Percentiles rank a stretch among this genome's conserved stretches.
phyloP scores from a whole-genome alignment of 2,329 filamentous ascomycete genomes.

The Ascochyta viciae-villosae region DNA sequence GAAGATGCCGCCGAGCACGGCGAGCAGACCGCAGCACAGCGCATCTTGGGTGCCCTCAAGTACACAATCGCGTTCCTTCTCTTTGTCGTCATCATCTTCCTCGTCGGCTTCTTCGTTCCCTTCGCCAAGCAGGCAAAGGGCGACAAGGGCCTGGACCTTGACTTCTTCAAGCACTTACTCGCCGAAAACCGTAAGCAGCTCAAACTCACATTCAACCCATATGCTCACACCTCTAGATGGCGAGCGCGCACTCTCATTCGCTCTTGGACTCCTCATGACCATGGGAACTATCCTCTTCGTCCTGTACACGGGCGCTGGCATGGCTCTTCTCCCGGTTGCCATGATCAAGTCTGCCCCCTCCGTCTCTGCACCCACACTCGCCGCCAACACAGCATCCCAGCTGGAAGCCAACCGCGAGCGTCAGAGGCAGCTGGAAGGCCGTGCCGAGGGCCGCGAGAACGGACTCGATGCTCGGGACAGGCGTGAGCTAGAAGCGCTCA shows the following conservation, averaged over 20 bases:
- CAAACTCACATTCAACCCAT: not conserved
- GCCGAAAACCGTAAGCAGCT: slow-evolving; percentile 73
- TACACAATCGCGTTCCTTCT: slow-evolving; percentile 87
- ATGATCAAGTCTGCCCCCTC: slow-evolving; percentile 92
- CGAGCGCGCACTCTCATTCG: slow-evolving; percentile 90
- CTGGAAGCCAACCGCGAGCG: slow-evolving; percentile 89
- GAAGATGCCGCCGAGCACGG: slow-evolving; percentile 85
- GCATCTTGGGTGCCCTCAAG: slow-evolving; percentile 84
- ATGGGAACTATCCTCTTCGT: slow-evolving; percentile 86
- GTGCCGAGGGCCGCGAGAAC: slow-evolving; percentile 76
- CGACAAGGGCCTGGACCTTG: slow-evolving; percentile 77
- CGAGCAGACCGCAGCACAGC: slow-evolving; percentile 71
- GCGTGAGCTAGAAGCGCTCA: slow-evolving; percentile 83
- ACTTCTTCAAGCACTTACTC: slow-evolving; percentile 88
- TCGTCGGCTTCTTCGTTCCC: slow-evolving; percentile 93
- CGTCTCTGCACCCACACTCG: slow-evolving; percentile 80
- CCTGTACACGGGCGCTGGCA: slow-evolving; percentile 85
- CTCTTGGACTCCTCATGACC: slow-evolving; percentile 84
- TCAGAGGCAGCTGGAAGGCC: slow-evolving; percentile 87
- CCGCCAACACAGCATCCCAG: slow-evolving; percentile 77
- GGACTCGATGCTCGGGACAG: slow-evolving; percentile 84
- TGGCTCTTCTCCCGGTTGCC: slow-evolving; percentile 86
- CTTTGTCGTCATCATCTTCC: slow-evolving; percentile 81
- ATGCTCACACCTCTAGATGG: slow-evolving; percentile 63
- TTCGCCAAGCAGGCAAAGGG: slow-evolving; percentile 69